phyloP scores from a whole-genome alignment of 2,329 filamentous ascomycete genomes.

The Tolypocladium ophioglossoides region DNA sequence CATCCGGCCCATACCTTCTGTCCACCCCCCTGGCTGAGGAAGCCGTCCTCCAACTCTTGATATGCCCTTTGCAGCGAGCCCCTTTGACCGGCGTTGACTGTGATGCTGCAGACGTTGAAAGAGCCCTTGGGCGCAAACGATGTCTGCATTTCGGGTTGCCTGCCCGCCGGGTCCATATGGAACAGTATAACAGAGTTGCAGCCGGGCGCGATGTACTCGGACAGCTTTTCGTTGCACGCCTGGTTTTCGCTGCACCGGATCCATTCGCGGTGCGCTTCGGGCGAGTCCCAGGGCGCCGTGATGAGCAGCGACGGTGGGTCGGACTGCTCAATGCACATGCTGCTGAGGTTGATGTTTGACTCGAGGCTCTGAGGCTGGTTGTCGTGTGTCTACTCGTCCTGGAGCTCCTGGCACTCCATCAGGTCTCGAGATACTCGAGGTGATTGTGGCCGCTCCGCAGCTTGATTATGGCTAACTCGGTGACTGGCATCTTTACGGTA shows the following conservation, averaged over 20 bases:
- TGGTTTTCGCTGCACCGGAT: constrained; percentile 30
- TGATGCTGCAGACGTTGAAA: constrained; percentile 26
- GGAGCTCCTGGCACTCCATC: constrained; percentile 20
- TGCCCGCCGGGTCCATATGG: constrained; percentile 27
- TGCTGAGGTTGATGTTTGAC: constrained; percentile 22
- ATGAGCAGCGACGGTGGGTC: constrained; percentile 29
- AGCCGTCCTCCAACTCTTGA: constrained; percentile 17
- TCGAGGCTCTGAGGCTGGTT: constrained; percentile 24
- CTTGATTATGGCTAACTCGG: constrained; percentile 27
- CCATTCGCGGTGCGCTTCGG: constrained; percentile 31
- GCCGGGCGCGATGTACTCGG: constrained; percentile 20
- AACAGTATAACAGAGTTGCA: constrained; percentile 24
- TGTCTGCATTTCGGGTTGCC: constrained; percentile 10
- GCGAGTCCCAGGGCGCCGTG: constrained; percentile 33
- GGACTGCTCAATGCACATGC: constrained; percentile 22
- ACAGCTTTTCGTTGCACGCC: constrained; percentile 20
- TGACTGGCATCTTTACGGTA: constrained; percentile 26
- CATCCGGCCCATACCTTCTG: constrained; percentile 27
- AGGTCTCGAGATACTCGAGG: constrained; percentile 22
- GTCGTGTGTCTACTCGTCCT: constrained; percentile 28
- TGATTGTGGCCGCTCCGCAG: constrained; percentile 16
- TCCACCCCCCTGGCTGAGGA: constrained; percentile 18
- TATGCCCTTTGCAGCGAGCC: constrained; percentile 23
- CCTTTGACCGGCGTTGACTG: constrained; percentile 18
- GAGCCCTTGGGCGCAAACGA: constrained; percentile 12